Evolutionary conservation across 441 rosid genomes (phyloP), one percentile per base, ranked within the genome.

Genomic region (Euphorbia celastroides): DNA sequence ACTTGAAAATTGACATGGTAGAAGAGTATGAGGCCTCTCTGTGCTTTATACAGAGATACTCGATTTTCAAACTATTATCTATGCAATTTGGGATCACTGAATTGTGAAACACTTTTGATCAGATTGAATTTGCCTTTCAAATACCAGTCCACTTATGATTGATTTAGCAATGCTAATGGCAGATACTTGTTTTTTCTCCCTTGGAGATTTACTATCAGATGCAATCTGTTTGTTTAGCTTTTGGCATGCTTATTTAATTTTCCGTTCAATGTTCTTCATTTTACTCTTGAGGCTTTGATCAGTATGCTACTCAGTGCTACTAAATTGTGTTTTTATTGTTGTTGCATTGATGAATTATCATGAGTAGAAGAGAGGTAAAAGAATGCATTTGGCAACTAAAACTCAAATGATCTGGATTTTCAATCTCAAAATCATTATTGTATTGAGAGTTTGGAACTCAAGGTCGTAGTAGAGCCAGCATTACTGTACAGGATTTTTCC

Each of bases 371-470:
- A 52, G 36, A 54, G 22, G 26, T 34, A 54, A 23, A 65, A 9
- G 30, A 54, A 65, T 27, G 48, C 46, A 38, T n/a, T n/a, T n/a
- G n/a, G n/a, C n/a, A n/a, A n/a, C n/a, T n/a, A n/a, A n/a, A 19
- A 20, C 8, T 19, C 17, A 30, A 14, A 7, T 17, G 10, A 20
- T 5, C n/a, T 2, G 16, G n/a, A 13, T 59, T 54, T 32, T 34
- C 32, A 14, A 52, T 65, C 60, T 51, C 5, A 5, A 27, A 6
- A 52, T 23, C 68, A 51, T 22, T 11, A 12, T 7, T 51, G 14
- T 52, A n/a, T n/a, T n/a, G n/a, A n/a, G n/a, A n/a, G n/a, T n/a
- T 54, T 30, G 60, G 36, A 65, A 13, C 54, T 52, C 13, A 50
- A 32, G 54, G 50, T 22, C 10, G 14, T 14, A 7, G 30, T 12